A percentile compares a stretch with the other conserved stretches of the same genome.
Evolutionary conservation across 2,329 filamentous ascomycete species (phyloP).

Genomic region (Ambrosiella beaveri): DNA sequence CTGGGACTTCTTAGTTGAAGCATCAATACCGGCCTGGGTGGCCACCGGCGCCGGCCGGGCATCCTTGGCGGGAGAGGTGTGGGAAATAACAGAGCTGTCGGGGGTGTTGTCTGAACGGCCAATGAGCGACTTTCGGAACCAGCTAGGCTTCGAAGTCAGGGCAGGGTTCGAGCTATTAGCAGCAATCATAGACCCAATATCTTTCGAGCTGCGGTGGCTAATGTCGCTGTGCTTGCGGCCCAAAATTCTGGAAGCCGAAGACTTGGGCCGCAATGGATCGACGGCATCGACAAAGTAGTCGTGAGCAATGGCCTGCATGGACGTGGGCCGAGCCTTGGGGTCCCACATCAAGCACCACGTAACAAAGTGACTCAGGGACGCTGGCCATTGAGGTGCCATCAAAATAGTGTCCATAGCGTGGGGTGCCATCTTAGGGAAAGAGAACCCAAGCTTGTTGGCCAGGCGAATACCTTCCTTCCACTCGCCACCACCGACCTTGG

Average conservation of each 20-base stretch:
- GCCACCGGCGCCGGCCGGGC: slow-evolving; percentile 29
- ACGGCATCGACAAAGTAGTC: slow-evolving; percentile 89
- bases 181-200: slow-evolving; percentile 21
- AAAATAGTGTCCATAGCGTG: slow-evolving; percentile 92
- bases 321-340: slow-evolving; percentile 78
- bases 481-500: slow-evolving; percentile 80
- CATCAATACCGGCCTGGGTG: slow-evolving; percentile 23
- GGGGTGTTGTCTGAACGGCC: slow-evolving; percentile 47
- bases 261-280: slow-evolving; percentile 83
- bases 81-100: slow-evolving; percentile 3
- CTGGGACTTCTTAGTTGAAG: slow-evolving; percentile 15
- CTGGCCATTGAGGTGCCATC: slow-evolving; percentile 78
- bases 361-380: slow-evolving; percentile 76
- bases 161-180: slow-evolving; percentile 22
- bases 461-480: slow-evolving; percentile 90
- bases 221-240: slow-evolving; percentile 83
- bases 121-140: slow-evolving; percentile 92
- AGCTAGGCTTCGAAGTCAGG: slow-evolving; percentile 63
- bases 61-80: slow-evolving; percentile 25
- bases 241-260: slow-evolving; percentile 65
- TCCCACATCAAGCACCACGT: slow-evolving; percentile 99
- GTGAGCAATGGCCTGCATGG: slow-evolving; percentile 81
- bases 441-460: slow-evolving; percentile 92
- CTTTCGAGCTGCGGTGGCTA: slow-evolving; percentile 47
- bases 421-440: slow-evolving; percentile 97